Evolutionary conservation across 306 rosid genomes (phyloP).

Genomic region (Datisca glomerata): DNA sequence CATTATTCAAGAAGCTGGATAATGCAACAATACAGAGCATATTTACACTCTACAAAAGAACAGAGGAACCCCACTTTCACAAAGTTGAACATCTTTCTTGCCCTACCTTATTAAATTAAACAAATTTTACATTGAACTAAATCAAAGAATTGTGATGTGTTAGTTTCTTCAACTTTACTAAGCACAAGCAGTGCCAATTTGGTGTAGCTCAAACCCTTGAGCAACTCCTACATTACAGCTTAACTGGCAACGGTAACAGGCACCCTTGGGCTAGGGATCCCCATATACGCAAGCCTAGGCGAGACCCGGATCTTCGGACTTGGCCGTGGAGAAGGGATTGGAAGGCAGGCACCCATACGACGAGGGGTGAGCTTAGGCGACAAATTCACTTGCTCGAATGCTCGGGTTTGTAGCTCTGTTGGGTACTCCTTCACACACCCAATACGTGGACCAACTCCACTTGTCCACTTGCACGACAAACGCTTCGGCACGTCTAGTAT

Average conservation of each 20-base stretch:
- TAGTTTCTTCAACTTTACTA: too few species aligned
- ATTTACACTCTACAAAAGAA: too few species aligned
- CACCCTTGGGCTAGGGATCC: constrained; percentile 33
- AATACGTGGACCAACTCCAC: constrained; percentile 35
- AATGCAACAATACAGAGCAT: too few species aligned
- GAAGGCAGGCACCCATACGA: background rate
- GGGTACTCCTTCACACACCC: constrained; percentile 45
- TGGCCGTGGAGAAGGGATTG: constrained; percentile 42
- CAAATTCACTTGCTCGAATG: constrained; percentile 33
- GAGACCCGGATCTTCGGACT: constrained; percentile 35
- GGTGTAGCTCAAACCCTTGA: too few species aligned
- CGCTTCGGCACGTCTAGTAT: constrained; percentile 19
- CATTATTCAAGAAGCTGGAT: too few species aligned
- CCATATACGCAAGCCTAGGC: constrained; percentile 38
- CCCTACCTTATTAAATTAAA: too few species aligned
- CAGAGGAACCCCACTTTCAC: too few species aligned
- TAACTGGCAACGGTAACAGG: constrained; percentile 1
- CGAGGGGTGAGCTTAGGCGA: constrained; percentile 20
- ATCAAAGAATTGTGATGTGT: too few species aligned
- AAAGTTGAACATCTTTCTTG: too few species aligned
- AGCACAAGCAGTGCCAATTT: too few species aligned
- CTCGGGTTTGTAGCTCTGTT: constrained; percentile 19
- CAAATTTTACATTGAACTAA: too few species aligned
- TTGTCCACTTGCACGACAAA: constrained; percentile 35
- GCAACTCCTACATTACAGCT: too few species aligned